Conservation (phyloP, 768 basidiomycete species). For the Russula earlei region DNA sequence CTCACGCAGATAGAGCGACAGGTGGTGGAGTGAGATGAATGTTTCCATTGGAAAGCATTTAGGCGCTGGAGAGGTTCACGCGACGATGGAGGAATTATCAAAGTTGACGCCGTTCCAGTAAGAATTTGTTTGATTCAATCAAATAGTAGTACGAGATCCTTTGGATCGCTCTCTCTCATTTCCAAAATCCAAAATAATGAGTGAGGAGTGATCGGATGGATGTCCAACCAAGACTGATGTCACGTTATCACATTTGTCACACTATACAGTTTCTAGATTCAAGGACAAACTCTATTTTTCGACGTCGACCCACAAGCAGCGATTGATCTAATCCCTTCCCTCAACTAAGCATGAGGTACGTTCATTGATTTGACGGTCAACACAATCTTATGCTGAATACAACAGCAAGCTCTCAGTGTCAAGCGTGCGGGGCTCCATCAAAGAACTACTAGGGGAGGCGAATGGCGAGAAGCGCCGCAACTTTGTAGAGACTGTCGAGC, state of each 20-base stretch:
- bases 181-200: too few species aligned
- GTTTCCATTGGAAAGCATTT: too few species aligned
- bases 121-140: too few species aligned
- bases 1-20: too few species aligned
- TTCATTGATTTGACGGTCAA: not conserved
- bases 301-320: not conserved
- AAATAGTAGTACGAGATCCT: too few species aligned
- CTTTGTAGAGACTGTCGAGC: slow-evolving; percentile 92
- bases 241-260: not conserved
- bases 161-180: too few species aligned
- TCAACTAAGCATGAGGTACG: slow-evolving; percentile 19
- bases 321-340: not conserved
- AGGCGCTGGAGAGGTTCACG: too few species aligned
- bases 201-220: too few species aligned
- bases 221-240: too few species aligned
- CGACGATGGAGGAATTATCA: too few species aligned
- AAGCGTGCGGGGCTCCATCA: slow-evolving; percentile 98
- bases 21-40: too few species aligned
- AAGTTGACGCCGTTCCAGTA: too few species aligned
- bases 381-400: slow-evolving; percentile 2
- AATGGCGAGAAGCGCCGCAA: slow-evolving; percentile 86
- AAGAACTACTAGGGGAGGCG: slow-evolving; percentile 77
- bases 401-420: slow-evolving; percentile 90
- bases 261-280: slow-evolving; percentile 10
- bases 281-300: slow-evolving; percentile 13